phyloP scores from a whole-genome alignment of 495 filamentous ascomycete genomes.

The Penicillium cataractarum region DNA sequence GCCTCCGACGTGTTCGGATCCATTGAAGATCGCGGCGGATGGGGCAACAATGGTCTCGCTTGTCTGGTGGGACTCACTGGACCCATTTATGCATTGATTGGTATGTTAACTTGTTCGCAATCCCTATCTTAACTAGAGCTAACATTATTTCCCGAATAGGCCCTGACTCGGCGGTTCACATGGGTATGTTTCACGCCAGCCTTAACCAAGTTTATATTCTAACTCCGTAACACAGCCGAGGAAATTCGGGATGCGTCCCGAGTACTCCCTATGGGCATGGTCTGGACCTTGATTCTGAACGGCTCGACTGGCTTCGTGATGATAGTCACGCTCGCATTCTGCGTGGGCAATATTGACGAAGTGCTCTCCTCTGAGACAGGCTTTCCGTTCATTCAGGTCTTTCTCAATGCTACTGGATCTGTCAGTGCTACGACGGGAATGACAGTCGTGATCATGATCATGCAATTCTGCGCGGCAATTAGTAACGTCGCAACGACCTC shows the following conservation, averaged over 20 bases:
- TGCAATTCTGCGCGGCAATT: constrained; percentile 52
- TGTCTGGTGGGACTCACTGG: constrained; percentile 59
- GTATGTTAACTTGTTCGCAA: background rate
- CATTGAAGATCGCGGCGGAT: constrained; percentile 59
- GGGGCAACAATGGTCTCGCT: constrained; percentile 55
- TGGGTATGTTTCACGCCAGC: constrained; percentile 29
- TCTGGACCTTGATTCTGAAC: constrained; percentile 53
- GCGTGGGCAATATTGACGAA: constrained; percentile 52
- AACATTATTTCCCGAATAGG: background rate
- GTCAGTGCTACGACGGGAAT: constrained; percentile 51
- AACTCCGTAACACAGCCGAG: constrained; percentile 42
- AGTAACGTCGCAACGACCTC: constrained; percentile 60
- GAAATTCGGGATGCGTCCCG: constrained; percentile 60
- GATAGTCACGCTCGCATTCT: constrained; percentile 56
- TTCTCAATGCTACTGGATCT: constrained; percentile 52
- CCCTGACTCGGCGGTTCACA: constrained; percentile 48
- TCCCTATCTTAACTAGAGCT: background rate
- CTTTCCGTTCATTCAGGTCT: constrained; percentile 59
- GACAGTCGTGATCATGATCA: constrained; percentile 54
- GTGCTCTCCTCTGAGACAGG: constrained; percentile 43
- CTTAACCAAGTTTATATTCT: constrained; percentile 1
- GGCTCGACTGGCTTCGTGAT: constrained; percentile 51
- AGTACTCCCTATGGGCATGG: constrained; percentile 59
- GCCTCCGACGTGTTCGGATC: constrained; percentile 54
- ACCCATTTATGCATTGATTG: constrained; percentile 60